phyloP scores from a whole-genome alignment of 352 stramenopile genomes.

The Globisporangium cederbergense region DNA sequence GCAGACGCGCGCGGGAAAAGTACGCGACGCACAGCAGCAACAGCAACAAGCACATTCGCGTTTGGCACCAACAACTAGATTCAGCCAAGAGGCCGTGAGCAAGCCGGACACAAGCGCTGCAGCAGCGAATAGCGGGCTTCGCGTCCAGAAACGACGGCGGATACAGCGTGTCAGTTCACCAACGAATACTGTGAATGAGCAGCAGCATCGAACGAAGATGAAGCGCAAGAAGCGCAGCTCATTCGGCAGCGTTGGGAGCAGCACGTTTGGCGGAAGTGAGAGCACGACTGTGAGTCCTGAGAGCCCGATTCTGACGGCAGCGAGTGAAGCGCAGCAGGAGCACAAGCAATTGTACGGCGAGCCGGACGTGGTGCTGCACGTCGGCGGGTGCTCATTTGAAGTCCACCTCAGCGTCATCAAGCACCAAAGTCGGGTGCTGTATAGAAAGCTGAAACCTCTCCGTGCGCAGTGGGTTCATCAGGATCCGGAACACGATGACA shows the following conservation, averaged over 20 bases:
- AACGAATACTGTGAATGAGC: neutral
- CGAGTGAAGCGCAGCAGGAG: neutral
- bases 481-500: conserved; percentile 3
- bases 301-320: neutral
- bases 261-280: conserved; percentile 6
- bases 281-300: neutral
- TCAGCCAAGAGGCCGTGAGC: neutral
- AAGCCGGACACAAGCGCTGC: neutral
- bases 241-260: conserved; percentile 11
- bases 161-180: neutral
- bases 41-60: too few relatives aligned
- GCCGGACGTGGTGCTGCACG: conserved; percentile 47
- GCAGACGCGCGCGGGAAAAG: neutral
- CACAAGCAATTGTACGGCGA: neutral
- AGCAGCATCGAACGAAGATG: neutral
- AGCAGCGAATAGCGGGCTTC: neutral
- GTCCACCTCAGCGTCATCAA: conserved; percentile 36
- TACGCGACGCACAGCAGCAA: neutral
- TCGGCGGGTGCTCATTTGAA: conserved; percentile 44
- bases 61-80: neutral
- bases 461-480: conserved; percentile 12
- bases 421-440: conserved; percentile 32
- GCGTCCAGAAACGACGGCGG: neutral
- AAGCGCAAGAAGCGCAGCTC: conserved; percentile 7
- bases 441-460: conserved; percentile 30